A percentile compares a stretch with the other conserved stretches of the same genome.
Conservation (phyloP, 805 yeast genomes). For the Sugiyamaella smithiae region DNA sequence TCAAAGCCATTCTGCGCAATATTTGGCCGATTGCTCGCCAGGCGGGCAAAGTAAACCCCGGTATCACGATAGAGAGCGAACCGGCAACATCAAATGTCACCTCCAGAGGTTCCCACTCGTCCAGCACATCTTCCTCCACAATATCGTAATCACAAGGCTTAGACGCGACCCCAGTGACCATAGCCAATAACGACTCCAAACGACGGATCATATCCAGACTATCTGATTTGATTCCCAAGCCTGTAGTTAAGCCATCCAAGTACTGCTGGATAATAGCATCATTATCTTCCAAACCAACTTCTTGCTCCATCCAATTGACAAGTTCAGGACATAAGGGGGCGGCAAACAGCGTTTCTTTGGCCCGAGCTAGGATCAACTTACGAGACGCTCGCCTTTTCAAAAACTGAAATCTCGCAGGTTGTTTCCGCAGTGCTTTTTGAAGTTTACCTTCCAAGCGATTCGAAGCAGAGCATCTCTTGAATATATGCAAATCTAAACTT, state of each 20-base stretch:
- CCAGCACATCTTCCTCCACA: not conserved
- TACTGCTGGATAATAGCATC: not conserved
- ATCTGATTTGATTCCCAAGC: not conserved
- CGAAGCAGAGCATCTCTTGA: not conserved
- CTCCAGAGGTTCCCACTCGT: not conserved
- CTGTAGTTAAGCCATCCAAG: not conserved
- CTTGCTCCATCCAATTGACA: conserved; percentile 5
- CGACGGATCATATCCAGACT: not conserved
- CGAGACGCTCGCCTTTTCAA: not conserved
- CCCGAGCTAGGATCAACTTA: not conserved
- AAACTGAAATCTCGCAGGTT: not conserved
- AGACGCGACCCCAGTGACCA: not conserved
- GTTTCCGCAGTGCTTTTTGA: not conserved
- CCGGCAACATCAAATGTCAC: not conserved
- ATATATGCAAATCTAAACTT: not conserved
- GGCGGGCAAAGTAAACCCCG: not conserved
- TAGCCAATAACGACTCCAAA: not conserved
- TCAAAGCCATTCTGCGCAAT: not conserved
- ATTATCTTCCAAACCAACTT: not conserved
- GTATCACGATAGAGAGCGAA: not conserved
- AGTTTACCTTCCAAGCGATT: not conserved
- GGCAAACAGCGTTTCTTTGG: not conserved
- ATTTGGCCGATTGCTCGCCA: not conserved
- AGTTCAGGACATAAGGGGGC: not conserved
- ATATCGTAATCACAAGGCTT: not conserved